Base-by-base conservation (phyloP, 495 filamentous ascomycete species). In the Evernia prunastri region DNA sequence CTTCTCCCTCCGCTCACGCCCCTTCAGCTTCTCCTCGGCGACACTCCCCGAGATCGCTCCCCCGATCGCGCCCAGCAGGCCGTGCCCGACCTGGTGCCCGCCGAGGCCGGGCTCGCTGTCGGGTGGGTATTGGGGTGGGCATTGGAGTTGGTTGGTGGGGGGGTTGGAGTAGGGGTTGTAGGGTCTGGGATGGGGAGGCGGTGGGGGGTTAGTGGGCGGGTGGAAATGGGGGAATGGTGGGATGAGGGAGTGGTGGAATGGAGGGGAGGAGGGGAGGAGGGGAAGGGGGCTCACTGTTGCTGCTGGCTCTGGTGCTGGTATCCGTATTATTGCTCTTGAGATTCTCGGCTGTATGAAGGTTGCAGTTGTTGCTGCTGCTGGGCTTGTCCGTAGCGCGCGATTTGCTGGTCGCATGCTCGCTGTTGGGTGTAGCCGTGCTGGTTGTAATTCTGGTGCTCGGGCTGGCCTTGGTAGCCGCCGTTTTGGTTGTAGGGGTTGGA, bases 1-100 rank as follows among this genome's bases (percentile, higher is more conserved):
- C 54, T 20, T 57, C 54, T 60, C 45, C 29, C 45, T 25, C 43
- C 31, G 35, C 47, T 42, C n/a, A 45, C 45, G 61, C 49, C 70
- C 72, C 56, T 76, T 75, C 17, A 77, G 42, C 58, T 75, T 73
- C 42, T 77, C 64, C 43, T 74, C 74, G 0, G 78, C 1, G 2
- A 77, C 70, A 57, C 76, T 80, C 1, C 79, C 79, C n/a, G 77
- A 31, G 18, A 82, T 67, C 0, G 79, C 80, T 40, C 80, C 80
- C 7, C 78, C 78, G 47, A 82, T 67, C 13, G 80, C 73, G 36
- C 80, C 80, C 12, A 83, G 63, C 1, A 83, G 51, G 1, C 80
- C 80, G 67, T 83, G 80, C 6, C 74, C 70, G 36, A 70, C 73
- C 68, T 80, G 75, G 54, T 79, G 75, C 1, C 80, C 80, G 1